Base-by-base conservation (phyloP, 2,329 filamentous ascomycete genomes). In the Sarocladium oryzae region DNA sequence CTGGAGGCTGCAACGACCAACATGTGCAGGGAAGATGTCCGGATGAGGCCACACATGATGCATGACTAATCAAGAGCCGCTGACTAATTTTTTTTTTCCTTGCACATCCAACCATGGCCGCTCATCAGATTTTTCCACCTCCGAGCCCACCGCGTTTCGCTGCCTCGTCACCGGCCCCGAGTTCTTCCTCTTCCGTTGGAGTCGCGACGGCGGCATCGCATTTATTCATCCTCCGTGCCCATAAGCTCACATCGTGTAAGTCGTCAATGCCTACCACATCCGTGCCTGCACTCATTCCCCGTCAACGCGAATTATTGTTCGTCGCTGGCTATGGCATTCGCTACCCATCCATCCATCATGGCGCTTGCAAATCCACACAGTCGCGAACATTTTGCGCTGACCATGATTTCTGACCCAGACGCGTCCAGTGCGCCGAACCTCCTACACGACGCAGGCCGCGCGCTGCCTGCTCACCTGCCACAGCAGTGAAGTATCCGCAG, bases 181-280 rank as follows among this genome's bases (percentile, higher is more conserved):
- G 69, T 73, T 73, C 69, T 73, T 73, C 70, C 70, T 72, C 64
- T 69, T 73, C 70, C 70, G 70, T 69, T 60, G 57, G 55, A 60
- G 60, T 60, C 57, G 67, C 63, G 43, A 48, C 43, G 26, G 23
- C 40, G 62, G 66, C 66, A 63, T 69, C 67, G 66, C 68, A 70
- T 69, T 70, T 69, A 70, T 36, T 67, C 66, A 66, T 68, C 66
- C 57, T 69, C 68, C 67, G 66, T 60, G 58, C 57, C 56, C 56
- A 48, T 57, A 55, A 60, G 60, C 59, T 57, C 58, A 54, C 51
- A 55, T 57, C 38, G 20, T 48, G 65, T 69, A 66, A 69, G 66
- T 70, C 58, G 50, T 48, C 26, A 48, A 32, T 48, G 3, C 40
- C 23, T n/a, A 20, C 40, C n/a, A n/a, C n/a, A n/a, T n/a, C 13